Percentiles rank a stretch among this genome's conserved stretches.
phyloP scores from a whole-genome alignment of 2,329 filamentous ascomycete species.

The Myrmaecium sp. region DNA sequence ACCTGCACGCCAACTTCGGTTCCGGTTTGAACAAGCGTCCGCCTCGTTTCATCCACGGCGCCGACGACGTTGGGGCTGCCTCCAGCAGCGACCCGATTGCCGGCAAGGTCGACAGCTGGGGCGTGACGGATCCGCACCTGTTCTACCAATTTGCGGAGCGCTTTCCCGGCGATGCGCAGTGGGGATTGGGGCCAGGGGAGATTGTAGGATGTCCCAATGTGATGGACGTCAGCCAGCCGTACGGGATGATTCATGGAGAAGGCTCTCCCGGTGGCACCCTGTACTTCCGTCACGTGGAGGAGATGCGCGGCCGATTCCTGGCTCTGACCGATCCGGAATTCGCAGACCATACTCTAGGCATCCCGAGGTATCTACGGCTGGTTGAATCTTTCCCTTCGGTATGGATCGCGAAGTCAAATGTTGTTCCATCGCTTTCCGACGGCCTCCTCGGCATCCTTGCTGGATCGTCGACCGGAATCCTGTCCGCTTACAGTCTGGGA shows the following conservation, averaged over 20 bases:
- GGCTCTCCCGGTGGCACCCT: conserved; percentile 68
- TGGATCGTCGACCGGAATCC: conserved; percentile 67
- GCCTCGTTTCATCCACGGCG: conserved; percentile 68
- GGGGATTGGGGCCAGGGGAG: conserved; percentile 63
- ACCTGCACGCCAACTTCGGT: conserved; percentile 62
- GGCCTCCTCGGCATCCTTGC: conserved; percentile 68
- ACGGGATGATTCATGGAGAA: conserved; percentile 71
- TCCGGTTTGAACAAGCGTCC: conserved; percentile 49
- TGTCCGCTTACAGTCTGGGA: conserved; percentile 68
- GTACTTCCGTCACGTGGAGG: conserved; percentile 59
- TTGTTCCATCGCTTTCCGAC: conserved; percentile 54
- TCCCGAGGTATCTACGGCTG: conserved; percentile 56
- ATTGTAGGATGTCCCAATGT: conserved; percentile 62
- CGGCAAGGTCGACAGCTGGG: conserved; percentile 69
- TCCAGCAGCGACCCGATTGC: conserved; percentile 64
- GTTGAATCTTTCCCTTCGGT: conserved; percentile 59
- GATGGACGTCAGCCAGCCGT: conserved; percentile 79
- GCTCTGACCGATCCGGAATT: conserved; percentile 42
- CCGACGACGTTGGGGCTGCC: conserved; percentile 60
- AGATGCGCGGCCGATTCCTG: conserved; percentile 63
- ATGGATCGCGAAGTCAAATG: conserved; percentile 75
- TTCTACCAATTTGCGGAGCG: conserved; percentile 66
- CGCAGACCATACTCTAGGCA: no score
- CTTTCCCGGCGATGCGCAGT: conserved; percentile 55
- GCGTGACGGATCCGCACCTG: conserved; percentile 54